These are phyloP conservation scores for Puccinia triticina DNA, from an alignment of 1,284 basidiomycete species.

Conservation along the genomic window DNA sequence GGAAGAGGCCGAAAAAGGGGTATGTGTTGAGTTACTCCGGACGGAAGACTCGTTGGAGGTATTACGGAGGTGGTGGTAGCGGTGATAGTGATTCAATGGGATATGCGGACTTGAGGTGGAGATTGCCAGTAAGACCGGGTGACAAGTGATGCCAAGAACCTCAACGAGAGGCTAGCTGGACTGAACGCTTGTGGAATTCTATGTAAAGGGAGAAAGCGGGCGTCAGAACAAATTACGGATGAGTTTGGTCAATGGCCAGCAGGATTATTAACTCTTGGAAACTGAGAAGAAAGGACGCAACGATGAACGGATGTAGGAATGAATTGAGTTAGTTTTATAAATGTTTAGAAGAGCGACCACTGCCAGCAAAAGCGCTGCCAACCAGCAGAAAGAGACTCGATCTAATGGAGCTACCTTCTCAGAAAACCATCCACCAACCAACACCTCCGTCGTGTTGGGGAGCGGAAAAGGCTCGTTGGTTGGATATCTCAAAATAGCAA, in stretches of 20 bases:
- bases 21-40: conserved; percentile 26
- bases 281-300: conserved; percentile 17
- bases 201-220: conserved; percentile 17
- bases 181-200: neutral
- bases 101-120: conserved; percentile 42
- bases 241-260: neutral
- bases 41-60: conserved; percentile 19
- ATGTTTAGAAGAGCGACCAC: neutral
- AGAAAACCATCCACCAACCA: conserved; percentile 21
- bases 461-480: conserved; percentile 3
- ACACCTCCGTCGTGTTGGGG: conserved; percentile 34
- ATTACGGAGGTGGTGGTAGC: conserved; percentile 35
- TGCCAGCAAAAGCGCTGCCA: neutral
- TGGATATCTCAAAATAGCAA: conserved; percentile 38
- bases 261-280: neutral
- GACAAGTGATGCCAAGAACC: conserved; percentile 21
- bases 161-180: neutral
- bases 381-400: conserved; percentile 5
- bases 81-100: conserved; percentile 36
- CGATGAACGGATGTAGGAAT: conserved; percentile 9
- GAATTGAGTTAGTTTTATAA: conserved; percentile 31
- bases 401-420: neutral
- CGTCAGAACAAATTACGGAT: conserved; percentile 15
- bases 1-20: conserved; percentile 16
- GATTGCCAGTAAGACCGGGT: conserved; percentile 28